Conservation (phyloP, 2,329 filamentous ascomycete genomes). For the Venturiaceae sp. region DNA sequence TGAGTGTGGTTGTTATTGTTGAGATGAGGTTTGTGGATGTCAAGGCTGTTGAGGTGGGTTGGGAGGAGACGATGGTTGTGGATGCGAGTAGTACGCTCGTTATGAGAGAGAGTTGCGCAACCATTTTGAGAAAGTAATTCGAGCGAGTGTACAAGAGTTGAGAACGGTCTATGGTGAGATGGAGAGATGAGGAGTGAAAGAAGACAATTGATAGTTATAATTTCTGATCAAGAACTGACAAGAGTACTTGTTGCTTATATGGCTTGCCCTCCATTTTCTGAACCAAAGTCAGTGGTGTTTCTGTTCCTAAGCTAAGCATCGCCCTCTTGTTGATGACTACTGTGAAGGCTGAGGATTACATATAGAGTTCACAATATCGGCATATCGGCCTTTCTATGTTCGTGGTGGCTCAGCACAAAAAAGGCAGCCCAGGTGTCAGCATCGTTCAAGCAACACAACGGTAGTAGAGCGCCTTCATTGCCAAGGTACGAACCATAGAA, state of each 20-base stretch:
- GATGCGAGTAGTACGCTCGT: not conserved
- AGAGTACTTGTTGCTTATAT: not conserved
- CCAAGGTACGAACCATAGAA: not conserved
- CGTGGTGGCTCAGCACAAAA: not conserved
- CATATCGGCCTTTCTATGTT: not conserved
- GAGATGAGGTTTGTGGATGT: not conserved
- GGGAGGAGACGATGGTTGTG: not conserved
- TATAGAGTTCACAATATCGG: not conserved
- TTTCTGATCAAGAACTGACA: not conserved
- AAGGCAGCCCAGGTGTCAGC: not conserved
- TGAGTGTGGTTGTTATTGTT: not conserved
- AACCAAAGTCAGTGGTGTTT: no score
- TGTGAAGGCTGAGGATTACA: not conserved
- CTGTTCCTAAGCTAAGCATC: not conserved
- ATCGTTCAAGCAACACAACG: not conserved
- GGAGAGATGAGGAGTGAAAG: not conserved
- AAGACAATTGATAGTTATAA: not conserved
- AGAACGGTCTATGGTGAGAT: not conserved
- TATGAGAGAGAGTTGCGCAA: not conserved
- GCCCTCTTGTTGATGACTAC: not conserved
- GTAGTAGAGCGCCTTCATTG: not conserved
- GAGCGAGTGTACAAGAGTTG: not conserved
- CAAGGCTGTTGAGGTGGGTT: no score
- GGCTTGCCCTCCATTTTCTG: not conserved
- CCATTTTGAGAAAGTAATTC: not conserved